Evolutionary conservation across 306 rosid species (phyloP).

Genomic region (Cucumis cinereus): DNA sequence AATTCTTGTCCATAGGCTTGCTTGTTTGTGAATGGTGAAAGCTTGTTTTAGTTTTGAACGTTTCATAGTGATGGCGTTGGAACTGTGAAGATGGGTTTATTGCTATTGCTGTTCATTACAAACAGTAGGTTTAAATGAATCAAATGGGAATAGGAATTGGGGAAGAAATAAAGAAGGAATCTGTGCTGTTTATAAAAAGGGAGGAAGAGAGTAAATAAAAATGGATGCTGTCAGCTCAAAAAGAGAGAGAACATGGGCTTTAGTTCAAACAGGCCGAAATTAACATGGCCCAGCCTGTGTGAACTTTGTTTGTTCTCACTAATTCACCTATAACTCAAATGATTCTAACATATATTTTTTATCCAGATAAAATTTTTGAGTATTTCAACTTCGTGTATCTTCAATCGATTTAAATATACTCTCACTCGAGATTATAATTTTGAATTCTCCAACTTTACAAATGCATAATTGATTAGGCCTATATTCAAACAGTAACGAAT

Average conservation of each 20-base stretch:
- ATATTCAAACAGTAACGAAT: too few species aligned
- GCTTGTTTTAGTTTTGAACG: neutral
- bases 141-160: neutral
- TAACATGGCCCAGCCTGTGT: conserved; percentile 31
- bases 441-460: too few species aligned
- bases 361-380: too few species aligned
- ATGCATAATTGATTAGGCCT: too few species aligned
- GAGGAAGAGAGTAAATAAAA: neutral
- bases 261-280: conserved; percentile 18
- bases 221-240: conserved; percentile 7
- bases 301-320: too few species aligned
- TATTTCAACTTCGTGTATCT: too few species aligned
- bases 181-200: neutral
- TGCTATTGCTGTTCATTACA: neutral
- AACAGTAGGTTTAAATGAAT: neutral
- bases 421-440: too few species aligned
- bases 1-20: conserved; percentile 16
- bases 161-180: neutral
- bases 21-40: neutral
- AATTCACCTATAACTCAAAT: too few species aligned
- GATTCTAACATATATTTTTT: too few species aligned
- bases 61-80: conserved; percentile 9
- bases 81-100: neutral
- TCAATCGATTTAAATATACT: too few species aligned
- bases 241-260: conserved; percentile 18